Conservation (phyloP, 495 filamentous ascomycete genomes). For the Polyplosphaeria fusca region DNA sequence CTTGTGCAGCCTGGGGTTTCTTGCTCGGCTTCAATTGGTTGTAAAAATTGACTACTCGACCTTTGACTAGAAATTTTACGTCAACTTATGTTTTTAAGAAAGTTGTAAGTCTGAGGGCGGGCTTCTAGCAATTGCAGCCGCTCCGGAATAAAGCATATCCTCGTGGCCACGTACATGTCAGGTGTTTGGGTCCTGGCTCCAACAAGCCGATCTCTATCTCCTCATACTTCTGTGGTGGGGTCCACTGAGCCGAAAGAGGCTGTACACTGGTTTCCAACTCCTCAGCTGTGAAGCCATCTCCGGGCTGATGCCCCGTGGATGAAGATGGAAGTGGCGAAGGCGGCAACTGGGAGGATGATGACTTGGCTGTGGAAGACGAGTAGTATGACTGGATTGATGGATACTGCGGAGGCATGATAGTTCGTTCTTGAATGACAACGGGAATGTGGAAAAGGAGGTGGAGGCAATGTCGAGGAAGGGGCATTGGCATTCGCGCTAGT, state of each 20-base stretch:
- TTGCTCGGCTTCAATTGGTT: conserved; percentile 42
- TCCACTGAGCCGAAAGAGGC: conserved; percentile 49
- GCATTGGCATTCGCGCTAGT: too few species aligned
- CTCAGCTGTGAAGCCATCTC: conserved; percentile 53
- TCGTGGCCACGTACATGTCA: conserved; percentile 53
- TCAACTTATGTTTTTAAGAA: too few species aligned
- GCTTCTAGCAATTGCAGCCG: too few species aligned
- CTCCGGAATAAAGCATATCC: too few species aligned
- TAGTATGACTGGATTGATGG: conserved; percentile 57
- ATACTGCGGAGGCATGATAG: conserved; percentile 42
- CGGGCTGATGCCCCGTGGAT: conserved; percentile 26
- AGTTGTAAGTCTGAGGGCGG: too few species aligned
- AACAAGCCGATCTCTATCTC: conserved; percentile 51
- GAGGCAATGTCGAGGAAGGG: too few species aligned
- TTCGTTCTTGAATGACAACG: too few species aligned
- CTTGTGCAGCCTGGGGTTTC: conserved; percentile 42
- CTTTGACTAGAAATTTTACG: too few species aligned
- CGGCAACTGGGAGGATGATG: conserved; percentile 5
- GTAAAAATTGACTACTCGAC: conserved; percentile 58
- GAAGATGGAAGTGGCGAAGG: conserved; percentile 7
- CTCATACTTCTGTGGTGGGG: conserved; percentile 54
- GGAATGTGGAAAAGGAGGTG: too few species aligned
- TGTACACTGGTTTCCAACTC: conserved; percentile 46
- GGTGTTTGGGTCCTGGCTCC: conserved; percentile 49
- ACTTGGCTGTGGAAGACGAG: conserved; percentile 14